A percentile compares a stretch with the other conserved stretches of the same genome.
phyloP scores from a whole-genome alignment of 1,284 basidiomycete species.

The Coniferiporia weirii region DNA sequence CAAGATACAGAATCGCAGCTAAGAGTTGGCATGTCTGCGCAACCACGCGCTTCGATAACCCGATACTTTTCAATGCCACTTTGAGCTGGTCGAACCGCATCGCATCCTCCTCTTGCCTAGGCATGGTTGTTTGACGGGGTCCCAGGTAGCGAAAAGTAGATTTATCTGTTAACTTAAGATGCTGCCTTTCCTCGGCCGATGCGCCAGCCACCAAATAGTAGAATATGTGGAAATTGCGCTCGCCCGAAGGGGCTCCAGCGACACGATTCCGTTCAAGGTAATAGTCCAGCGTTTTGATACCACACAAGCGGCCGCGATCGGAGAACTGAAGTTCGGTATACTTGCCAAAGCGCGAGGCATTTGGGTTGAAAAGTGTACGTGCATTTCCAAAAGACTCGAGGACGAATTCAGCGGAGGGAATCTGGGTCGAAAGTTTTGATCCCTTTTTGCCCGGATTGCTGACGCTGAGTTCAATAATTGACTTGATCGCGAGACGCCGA shows the following conservation, averaged over 20 bases:
- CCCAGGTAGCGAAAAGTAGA: conserved; percentile 82
- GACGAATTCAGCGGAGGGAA: conserved; percentile 93
- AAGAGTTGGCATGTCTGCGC: conserved; percentile 93
- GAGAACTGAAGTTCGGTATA: conserved; percentile 94
- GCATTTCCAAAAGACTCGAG: conserved; percentile 92
- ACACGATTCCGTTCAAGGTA: conserved; percentile 90
- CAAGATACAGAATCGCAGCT: conserved; percentile 92
- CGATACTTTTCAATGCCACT: conserved; percentile 87
- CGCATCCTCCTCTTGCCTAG: conserved; percentile 66
- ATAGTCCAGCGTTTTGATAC: conserved; percentile 95
- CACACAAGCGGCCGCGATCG: conserved; percentile 83
- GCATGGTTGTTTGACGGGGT: conserved; percentile 43
- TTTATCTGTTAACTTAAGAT: conserved; percentile 79
- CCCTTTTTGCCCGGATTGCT: conserved; percentile 92
- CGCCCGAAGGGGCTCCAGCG: conserved; percentile 73
- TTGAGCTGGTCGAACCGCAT: conserved; percentile 89
- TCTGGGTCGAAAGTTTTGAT: conserved; percentile 76
- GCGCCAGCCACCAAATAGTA: conserved; percentile 94
- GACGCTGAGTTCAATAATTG: conserved; percentile 83
- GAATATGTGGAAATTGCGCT: conserved; percentile 96
- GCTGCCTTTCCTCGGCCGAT: conserved; percentile 78
- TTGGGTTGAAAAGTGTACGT: conserved; percentile 84
- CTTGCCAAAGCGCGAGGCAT: conserved; percentile 88
- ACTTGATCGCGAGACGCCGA: conserved; percentile 84
- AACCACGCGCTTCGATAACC: conserved; percentile 88